A percentile compares a stretch with the other conserved stretches of the same genome.
These are phyloP conservation scores for Coemansia erecta DNA, from an alignment of 192 early-diverging fungal genomes.

Conservation along the genomic window DNA sequence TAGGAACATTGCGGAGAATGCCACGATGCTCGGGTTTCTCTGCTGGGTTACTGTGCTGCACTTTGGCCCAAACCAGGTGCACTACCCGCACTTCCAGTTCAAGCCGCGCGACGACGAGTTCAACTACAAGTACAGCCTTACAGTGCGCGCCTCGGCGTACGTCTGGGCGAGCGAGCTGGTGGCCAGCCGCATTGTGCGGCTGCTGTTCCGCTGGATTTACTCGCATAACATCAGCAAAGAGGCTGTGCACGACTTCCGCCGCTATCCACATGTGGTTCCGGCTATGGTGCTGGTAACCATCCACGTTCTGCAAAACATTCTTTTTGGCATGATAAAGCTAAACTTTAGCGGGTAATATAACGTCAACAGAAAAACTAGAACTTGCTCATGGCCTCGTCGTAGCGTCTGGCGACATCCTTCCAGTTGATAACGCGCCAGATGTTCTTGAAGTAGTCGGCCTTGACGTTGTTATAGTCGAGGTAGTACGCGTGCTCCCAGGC, in stretches of 20 bases:
- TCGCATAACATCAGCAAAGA: constrained; percentile 60
- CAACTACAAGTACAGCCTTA: constrained; percentile 58
- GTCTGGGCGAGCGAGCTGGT: constrained; percentile 70
- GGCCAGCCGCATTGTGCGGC: constrained; percentile 60
- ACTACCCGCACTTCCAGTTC: constrained; percentile 73
- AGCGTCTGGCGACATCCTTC: constrained; percentile 89
- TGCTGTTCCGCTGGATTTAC: constrained; percentile 59
- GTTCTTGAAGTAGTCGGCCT: constrained; percentile 93
- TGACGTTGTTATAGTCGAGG: constrained; percentile 96
- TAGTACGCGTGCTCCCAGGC: constrained; percentile 99
- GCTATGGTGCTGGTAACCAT: constrained; percentile 67
- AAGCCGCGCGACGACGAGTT: constrained; percentile 47
- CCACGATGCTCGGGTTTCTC: constrained; percentile 73
- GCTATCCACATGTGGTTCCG: constrained; percentile 66
- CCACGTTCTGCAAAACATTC: constrained; percentile 71
- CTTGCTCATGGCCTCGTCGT: constrained; percentile 58
- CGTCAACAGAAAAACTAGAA: too few relatives aligned
- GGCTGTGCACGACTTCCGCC: constrained; percentile 64
- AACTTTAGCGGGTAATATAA: constrained; percentile 43
- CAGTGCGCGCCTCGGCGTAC: constrained; percentile 58
- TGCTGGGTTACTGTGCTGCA: constrained; percentile 68
- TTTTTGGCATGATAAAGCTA: constrained; percentile 62
- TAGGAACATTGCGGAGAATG: constrained; percentile 74
- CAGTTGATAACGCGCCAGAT: constrained; percentile 97
- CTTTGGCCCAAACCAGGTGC: constrained; percentile 64